Evolutionary conservation across 768 basidiomycete species (phyloP).

Genomic region (Kwoniella dejecticola): DNA sequence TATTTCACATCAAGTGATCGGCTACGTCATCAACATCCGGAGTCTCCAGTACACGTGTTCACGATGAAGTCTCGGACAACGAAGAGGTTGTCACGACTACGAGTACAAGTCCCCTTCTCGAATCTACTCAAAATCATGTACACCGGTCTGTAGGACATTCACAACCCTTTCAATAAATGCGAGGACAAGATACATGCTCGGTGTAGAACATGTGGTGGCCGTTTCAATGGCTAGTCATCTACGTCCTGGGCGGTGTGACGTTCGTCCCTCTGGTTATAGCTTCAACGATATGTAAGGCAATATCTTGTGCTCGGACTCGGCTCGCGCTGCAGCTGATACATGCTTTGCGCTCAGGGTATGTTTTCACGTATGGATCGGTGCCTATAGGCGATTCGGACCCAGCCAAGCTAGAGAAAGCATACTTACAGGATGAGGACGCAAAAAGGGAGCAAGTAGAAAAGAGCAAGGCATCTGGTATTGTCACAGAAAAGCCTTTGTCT

Average conservation of each 20-base stretch:
- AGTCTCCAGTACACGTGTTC: too few relatives aligned
- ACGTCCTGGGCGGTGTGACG: conserved; percentile 85
- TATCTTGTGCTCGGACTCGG: neutral
- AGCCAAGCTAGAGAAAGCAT: conserved; percentile 56
- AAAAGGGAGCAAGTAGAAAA: conserved; percentile 44
- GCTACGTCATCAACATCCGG: too few relatives aligned
- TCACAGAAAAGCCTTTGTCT: conserved; percentile 27
- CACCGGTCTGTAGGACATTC: too few relatives aligned
- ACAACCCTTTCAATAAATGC: too few relatives aligned
- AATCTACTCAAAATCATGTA: too few relatives aligned
- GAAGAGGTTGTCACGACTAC: too few relatives aligned
- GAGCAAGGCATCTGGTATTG: neutral
- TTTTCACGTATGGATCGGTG: conserved; percentile 72
- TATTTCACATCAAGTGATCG: too few relatives aligned
- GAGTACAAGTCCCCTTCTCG: too few relatives aligned
- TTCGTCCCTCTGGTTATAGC: conserved; percentile 77
- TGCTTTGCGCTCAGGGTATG: conserved; percentile 12
- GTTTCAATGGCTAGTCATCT: conserved; percentile 62
- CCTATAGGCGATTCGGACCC: conserved; percentile 68
- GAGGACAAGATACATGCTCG: too few relatives aligned
- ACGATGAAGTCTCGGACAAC: too few relatives aligned
- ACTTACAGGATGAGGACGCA: conserved; percentile 37
- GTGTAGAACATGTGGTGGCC: conserved; percentile 48
- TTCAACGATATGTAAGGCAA: conserved; percentile 59
- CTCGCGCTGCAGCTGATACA: neutral